These are phyloP conservation scores for Arabidopsis arenosa DNA, from an alignment of 345 rosid species.

Conservation along the genomic window DNA sequence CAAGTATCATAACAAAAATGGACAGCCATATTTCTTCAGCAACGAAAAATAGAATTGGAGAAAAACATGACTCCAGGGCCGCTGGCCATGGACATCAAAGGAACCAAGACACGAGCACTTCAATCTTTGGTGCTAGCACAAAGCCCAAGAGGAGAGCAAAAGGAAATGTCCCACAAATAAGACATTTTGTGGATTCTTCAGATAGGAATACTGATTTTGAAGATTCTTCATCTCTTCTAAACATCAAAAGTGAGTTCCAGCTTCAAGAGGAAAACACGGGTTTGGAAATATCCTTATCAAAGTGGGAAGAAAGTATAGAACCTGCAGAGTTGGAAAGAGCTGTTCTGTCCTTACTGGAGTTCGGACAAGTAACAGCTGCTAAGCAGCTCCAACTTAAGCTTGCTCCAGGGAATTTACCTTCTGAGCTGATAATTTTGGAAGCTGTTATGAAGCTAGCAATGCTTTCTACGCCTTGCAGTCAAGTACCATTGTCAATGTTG, in stretches of 20 bases:
- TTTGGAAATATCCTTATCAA: conserved; percentile 76
- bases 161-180: conserved; percentile 65
- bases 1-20: conserved; percentile 85
- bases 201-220: conserved; percentile 68
- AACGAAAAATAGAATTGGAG: conserved; percentile 61
- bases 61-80: conserved; percentile 71
- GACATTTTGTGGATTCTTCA: conserved; percentile 57
- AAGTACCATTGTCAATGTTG: conserved; percentile 53
- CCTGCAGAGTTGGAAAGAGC: conserved; percentile 92
- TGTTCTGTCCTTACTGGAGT: conserved; percentile 88
- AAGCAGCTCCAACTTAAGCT: conserved; percentile 95
- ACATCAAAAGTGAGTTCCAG: conserved; percentile 62
- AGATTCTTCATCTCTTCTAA: conserved; percentile 54
- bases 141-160: conserved; percentile 85
- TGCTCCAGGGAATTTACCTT: conserved; percentile 72
- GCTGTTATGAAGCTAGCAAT: conserved; percentile 84
- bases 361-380: conserved; percentile 94
- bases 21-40: conserved; percentile 81
- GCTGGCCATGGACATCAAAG: conserved; percentile 54
- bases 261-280: conserved; percentile 69
- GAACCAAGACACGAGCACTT: conserved; percentile 67
- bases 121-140: conserved; percentile 52
- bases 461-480: conserved; percentile 63
- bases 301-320: conserved; percentile 94
- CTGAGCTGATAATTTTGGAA: conserved; percentile 75